Base-by-base conservation (phyloP, 2,329 filamentous ascomycete genomes). In the Phaeomoniella chlamydospora region DNA sequence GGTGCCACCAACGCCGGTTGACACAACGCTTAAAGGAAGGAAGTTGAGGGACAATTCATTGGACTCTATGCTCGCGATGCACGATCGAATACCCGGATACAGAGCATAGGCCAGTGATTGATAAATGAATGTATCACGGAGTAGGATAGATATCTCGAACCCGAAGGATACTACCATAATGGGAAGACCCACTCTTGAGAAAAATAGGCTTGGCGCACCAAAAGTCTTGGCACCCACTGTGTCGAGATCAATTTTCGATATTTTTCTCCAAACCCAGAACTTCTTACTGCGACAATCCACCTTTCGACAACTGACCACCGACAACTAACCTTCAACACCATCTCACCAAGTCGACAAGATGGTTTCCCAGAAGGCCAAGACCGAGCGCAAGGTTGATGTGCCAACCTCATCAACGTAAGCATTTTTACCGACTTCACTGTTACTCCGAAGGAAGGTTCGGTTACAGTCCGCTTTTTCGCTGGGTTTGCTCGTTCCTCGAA, bases 391-490 rank as follows among this genome's bases (percentile, higher is more conserved):
- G 22, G 22, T 26, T n/a, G 22, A 26, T 26, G 22, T 26, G 22
- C 22, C 22, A 26, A 26, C 22, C 22, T 9, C 22, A 26, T 26
- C 22, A 62, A 60, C 65, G 68, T 71, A 72, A 70, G 77, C 79
- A 68, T 61, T 64, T 57, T n/a, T n/a, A 55, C 50, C 49, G 55
- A 51, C 53, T 58, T 52, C 56, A 48, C 44, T 41, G 45, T 46
- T 49, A 45, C 51, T 54, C 42, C 50, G 57, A 62, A 67, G 63
- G 22, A 66, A 67, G 67, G 58, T 64, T 64, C 68, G 74, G 77
- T 57, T 63, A 80, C 84, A 83, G 79, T 82, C 72, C 74, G 80
- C 84, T 77, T 80, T 63, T 76, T 84, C 74, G 77, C 80, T 85
- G 77, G 77, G 71, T 58, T 63, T 59, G 61, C 60, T 58, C n/a